Percentiles rank a stretch among this genome's conserved stretches.
Conservation (phyloP, 139 green algal species). For the Coccomyxa sp. region DNA sequence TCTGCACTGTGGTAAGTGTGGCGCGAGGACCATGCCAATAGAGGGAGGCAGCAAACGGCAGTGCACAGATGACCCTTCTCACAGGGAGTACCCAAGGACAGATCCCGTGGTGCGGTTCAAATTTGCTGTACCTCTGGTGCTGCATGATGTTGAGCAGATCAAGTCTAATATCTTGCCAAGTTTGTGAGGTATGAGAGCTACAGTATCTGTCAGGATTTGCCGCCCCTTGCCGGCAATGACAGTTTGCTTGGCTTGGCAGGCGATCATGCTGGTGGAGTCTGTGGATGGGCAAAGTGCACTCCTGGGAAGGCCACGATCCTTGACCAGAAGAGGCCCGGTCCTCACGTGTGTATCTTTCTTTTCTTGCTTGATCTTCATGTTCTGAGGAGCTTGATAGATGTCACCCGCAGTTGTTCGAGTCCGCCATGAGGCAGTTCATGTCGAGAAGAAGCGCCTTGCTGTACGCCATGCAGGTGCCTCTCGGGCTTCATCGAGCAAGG, state of each 20-base stretch:
- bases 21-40: constrained; percentile 34
- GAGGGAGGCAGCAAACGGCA: constrained; percentile 56
- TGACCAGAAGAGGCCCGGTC: constrained; percentile 46
- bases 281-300: constrained; percentile 55
- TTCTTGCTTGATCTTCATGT: too few relatives aligned
- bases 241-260: constrained; percentile 24
- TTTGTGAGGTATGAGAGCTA: not conserved
- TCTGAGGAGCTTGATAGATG: too few relatives aligned
- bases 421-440: too few relatives aligned
- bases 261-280: constrained; percentile 77
- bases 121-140: not conserved
- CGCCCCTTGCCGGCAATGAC: not conserved
- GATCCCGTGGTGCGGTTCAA: constrained; percentile 62
- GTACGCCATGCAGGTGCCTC: constrained; percentile 34
- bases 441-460: too few relatives aligned
- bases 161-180: not conserved
- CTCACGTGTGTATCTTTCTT: constrained; percentile 36
- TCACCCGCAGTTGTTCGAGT: too few relatives aligned
- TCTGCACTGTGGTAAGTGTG: constrained; percentile 63
- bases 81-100: constrained; percentile 72
- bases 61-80: constrained; percentile 40
- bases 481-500: constrained; percentile 68
- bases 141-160: not conserved
- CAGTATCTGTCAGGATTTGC: not conserved
- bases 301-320: constrained; percentile 54